Conservation (phyloP, 441 rosid genomes). For the Omphalea diandra region DNA sequence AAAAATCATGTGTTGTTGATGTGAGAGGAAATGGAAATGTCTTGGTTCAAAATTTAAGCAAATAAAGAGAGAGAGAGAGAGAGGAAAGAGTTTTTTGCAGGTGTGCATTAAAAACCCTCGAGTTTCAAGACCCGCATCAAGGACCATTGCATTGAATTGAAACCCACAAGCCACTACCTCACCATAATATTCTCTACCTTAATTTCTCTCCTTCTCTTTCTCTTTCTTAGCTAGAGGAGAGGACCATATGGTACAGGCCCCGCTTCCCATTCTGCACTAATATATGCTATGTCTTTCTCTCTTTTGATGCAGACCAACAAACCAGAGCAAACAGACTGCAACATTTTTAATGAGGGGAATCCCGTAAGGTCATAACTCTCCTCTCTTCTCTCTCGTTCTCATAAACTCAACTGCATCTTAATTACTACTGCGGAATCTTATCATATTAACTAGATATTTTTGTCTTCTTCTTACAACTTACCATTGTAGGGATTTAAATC, state of each 20-base stretch:
- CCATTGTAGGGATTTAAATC: no score
- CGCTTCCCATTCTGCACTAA: slow-evolving; percentile 11
- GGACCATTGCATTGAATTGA: slow-evolving; percentile 38
- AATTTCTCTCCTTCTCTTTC: slow-evolving; percentile 4
- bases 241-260: background rate
- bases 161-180: slow-evolving; percentile 28
- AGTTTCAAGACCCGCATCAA: slow-evolving; percentile 29
- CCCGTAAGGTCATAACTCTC: slow-evolving; percentile 25
- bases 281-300: background rate
- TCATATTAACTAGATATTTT: slow-evolving; percentile 14
- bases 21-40: slow-evolving; percentile 20
- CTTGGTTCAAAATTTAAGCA: slow-evolving; percentile 30
- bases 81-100: slow-evolving; percentile 16
- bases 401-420: slow-evolving; percentile 20
- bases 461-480: slow-evolving; percentile 23
- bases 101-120: slow-evolving; percentile 39
- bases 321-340: slow-evolving; percentile 23
- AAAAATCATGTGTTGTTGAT: background rate
- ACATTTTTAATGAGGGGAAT: slow-evolving; percentile 28
- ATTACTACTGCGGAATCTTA: slow-evolving; percentile 31
- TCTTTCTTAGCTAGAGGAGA: background rate
- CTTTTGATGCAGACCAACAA: slow-evolving; percentile 12
- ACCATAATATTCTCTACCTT: slow-evolving; percentile 24
- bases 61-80: slow-evolving; percentile 5
- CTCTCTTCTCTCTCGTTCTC: slow-evolving; percentile 8